Conservation (phyloP, 495 filamentous ascomycete species). For the Haplographium delicatum region DNA sequence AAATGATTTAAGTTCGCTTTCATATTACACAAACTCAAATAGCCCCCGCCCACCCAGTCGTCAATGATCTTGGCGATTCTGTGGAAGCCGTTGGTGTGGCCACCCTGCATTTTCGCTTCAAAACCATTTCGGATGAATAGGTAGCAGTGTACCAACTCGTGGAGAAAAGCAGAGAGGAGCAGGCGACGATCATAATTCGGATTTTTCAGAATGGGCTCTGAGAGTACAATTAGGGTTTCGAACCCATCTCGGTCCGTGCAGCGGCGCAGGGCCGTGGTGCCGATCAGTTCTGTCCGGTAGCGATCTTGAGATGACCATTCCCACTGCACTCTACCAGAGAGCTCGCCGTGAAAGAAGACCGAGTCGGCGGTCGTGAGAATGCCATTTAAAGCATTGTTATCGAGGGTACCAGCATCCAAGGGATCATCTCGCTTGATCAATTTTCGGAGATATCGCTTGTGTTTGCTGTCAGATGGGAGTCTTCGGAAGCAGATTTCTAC, state of each 20-base stretch:
- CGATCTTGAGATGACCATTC: slow-evolving; percentile 37
- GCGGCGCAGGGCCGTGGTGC: slow-evolving; percentile 46
- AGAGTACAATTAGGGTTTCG: slow-evolving; percentile 52
- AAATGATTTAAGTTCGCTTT: slow-evolving; percentile 43
- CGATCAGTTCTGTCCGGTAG: slow-evolving; percentile 42
- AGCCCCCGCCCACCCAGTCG: slow-evolving; percentile 43
- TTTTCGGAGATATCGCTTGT: slow-evolving; percentile 18
- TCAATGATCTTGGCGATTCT: slow-evolving; percentile 46
- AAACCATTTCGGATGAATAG: slow-evolving; percentile 52
- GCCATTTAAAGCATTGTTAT: slow-evolving; percentile 42
- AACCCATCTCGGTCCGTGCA: slow-evolving; percentile 35
- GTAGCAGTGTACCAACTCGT: slow-evolving; percentile 54
- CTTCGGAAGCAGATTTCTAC: slow-evolving; percentile 16
- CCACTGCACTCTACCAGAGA: slow-evolving; percentile 46
- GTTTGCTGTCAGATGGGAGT: slow-evolving; percentile 5
- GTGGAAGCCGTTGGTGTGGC: slow-evolving; percentile 47
- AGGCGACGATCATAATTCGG: slow-evolving; percentile 43
- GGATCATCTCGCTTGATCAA: slow-evolving; percentile 10
- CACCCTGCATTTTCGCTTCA: slow-evolving; percentile 39
- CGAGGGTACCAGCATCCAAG: slow-evolving; percentile 34
- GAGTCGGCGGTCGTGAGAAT: slow-evolving; percentile 48
- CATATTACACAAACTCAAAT: slow-evolving; percentile 43
- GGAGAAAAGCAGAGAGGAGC: slow-evolving; percentile 51
- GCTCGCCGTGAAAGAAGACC: slow-evolving; percentile 47
- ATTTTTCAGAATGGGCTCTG: slow-evolving; percentile 41